Conservation (phyloP, 768 basidiomycete genomes). For the Daedaleopsis nitida region DNA sequence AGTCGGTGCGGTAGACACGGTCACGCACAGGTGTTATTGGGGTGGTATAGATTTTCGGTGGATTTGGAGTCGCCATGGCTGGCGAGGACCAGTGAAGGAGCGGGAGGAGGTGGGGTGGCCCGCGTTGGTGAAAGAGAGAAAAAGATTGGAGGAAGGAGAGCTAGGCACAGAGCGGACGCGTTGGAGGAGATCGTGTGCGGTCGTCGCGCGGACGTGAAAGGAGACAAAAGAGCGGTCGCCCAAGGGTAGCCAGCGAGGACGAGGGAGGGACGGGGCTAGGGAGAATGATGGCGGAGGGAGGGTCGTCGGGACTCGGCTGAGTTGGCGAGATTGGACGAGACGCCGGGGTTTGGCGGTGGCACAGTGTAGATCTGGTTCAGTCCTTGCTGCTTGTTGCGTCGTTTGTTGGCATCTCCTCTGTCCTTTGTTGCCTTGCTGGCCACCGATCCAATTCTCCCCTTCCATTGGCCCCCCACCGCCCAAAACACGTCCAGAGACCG, state of each 20-base stretch:
- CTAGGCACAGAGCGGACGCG: neutral
- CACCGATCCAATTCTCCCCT: too few species aligned
- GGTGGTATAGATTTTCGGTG: constrained; percentile 18
- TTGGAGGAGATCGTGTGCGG: neutral
- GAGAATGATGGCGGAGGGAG: constrained; percentile 14
- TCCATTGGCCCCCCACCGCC: too few species aligned
- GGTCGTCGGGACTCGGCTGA: too few species aligned
- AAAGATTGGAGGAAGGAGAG: neutral
- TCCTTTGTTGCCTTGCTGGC: too few species aligned
- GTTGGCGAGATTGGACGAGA: constrained; percentile 13
- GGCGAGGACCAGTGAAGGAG: neutral
- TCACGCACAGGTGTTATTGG: constrained; percentile 23
- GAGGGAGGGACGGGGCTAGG: constrained; percentile 2
- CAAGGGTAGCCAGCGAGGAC: constrained; percentile 7
- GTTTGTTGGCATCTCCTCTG: too few species aligned
- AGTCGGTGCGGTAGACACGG: constrained; percentile 21
- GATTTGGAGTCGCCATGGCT: constrained; percentile 14
- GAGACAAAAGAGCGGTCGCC: constrained; percentile 2
- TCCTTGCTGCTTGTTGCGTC: too few species aligned
- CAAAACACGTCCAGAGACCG: too few species aligned
- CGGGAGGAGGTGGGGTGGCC: neutral
- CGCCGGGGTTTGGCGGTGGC: neutral
- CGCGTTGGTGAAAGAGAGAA: neutral
- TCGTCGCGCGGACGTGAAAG: neutral
- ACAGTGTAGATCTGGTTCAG: too few species aligned